A percentile compares a stretch with the other conserved stretches of the same genome.
These are phyloP conservation scores for Santalum album DNA, from an alignment of 164 flowering plant species.

Conservation along the genomic window DNA sequence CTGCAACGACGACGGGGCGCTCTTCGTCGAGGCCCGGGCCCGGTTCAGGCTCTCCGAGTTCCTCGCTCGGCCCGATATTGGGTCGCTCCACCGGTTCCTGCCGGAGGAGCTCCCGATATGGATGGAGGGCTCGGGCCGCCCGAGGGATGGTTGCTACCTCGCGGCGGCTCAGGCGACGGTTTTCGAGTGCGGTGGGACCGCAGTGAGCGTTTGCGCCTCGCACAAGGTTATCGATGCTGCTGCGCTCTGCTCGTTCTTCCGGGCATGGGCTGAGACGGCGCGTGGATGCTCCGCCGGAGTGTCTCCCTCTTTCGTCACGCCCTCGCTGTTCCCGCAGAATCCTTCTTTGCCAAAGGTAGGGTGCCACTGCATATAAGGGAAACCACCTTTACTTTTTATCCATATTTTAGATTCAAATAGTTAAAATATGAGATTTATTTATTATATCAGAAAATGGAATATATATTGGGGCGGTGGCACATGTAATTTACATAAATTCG, in stretches of 20 bases:
- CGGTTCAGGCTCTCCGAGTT: neutral
- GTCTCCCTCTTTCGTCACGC: conserved; percentile 2
- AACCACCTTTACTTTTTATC: neutral
- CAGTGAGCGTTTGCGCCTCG: conserved; percentile 5
- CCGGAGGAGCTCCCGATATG: conserved; percentile 1
- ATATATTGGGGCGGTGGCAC: no score
- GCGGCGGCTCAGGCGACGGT: no score
- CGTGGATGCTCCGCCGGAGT: conserved; percentile 1
- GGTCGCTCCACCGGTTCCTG: neutral
- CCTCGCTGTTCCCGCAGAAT: conserved; percentile 12
- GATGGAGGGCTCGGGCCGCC: neutral
- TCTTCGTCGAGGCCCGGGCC: conserved; percentile 4
- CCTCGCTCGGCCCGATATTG: neutral
- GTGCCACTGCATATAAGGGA: neutral
- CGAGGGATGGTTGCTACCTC: neutral
- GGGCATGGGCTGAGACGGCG: conserved; percentile 4
- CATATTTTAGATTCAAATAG: no score
- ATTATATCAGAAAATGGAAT: no score
- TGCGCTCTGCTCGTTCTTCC: neutral
- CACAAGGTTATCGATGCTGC: conserved; percentile 9
- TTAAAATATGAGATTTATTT: no score
- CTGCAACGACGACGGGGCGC: conserved; percentile 9
- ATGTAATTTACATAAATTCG: no score
- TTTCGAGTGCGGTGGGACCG: conserved; percentile 12
- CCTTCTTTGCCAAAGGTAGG: neutral